phyloP scores from a whole-genome alignment of 106 monocot genomes.

The Allium sativum region DNA sequence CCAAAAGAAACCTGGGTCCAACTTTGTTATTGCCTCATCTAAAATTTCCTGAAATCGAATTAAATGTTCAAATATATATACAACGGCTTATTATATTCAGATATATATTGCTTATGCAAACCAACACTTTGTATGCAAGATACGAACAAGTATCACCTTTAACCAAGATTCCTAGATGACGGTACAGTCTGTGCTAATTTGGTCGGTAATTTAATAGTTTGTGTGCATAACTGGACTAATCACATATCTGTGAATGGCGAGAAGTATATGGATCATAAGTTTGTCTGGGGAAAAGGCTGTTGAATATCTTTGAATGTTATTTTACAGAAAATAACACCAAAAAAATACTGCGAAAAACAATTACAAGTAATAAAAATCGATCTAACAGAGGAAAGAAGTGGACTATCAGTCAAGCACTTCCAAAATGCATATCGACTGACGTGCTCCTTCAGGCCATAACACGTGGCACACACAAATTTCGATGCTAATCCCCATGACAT shows the following conservation, averaged over 20 bases:
- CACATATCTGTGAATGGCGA: too few relatives aligned
- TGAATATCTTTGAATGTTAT: too few relatives aligned
- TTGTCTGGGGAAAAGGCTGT: too few relatives aligned
- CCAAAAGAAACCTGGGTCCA: conserved; percentile 91
- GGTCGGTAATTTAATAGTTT: too few relatives aligned
- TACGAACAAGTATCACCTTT: too few relatives aligned
- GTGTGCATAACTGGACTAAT: too few relatives aligned
- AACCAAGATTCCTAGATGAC: too few relatives aligned
- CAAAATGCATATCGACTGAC: conserved; percentile 42
- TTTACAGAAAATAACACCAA: background rate
- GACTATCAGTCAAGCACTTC: conserved; percentile 63
- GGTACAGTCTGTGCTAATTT: too few relatives aligned
- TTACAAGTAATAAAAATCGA: conserved; percentile 67
- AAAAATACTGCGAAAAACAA: background rate
- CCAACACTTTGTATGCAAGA: too few relatives aligned
- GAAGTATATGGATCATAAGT: too few relatives aligned
- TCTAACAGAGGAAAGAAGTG: conserved; percentile 56
- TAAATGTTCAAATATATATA: background rate
- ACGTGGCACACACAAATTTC: conserved; percentile 38
- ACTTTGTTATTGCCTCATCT: conserved; percentile 82
- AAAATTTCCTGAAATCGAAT: conserved; percentile 65
- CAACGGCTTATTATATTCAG: too few relatives aligned
- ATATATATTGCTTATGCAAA: too few relatives aligned
- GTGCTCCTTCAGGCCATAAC: conserved; percentile 48
- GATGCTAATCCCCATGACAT: conserved; percentile 40